Base-by-base conservation (phyloP, 345 rosid genomes). In the Bretschneidera sinensis region DNA sequence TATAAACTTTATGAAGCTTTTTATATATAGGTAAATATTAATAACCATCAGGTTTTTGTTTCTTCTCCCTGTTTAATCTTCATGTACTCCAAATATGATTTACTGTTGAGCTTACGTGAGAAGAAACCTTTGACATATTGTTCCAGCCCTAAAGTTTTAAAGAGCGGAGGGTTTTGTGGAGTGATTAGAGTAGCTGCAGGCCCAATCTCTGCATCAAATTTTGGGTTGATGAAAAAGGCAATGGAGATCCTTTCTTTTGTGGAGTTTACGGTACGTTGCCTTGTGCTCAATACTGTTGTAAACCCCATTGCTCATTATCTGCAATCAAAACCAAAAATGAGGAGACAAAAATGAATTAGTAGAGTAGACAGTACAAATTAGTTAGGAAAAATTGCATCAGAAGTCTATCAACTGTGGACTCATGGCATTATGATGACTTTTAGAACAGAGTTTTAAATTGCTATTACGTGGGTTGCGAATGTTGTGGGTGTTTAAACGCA, bases 221-320 rank as follows among this genome's bases (percentile, higher is more conserved):
- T 73, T 0, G 62, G 54, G 35, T 17, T 49, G 49, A 48, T 69
- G 55, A 75, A 72, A 17, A 74, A 63, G 9, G 77, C 83, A 24
- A 78, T 11, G 0, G 83, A 71, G 7, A 75, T 22, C 63, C 79
- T 75, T 35, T 72, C 77, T 52, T 71, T 74, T 31, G 17, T 59
- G 0, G 48, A 24, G 55, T 78, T 78, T n/a, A 78, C 77, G 10
- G n/a, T n/a, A n/a, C n/a, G 63, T 28, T 11, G 51, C 83, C 1
- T 77, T 64, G 51, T 78, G 83, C 63, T 72, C 73, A 0, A 79
- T 61, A 66, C 78, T 79, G 10, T 21, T 50, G 56, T 79, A 79
- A 25, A 24, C 64, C 43, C 76, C 80, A 59, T 79, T 72, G 14
- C 71, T 66, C 47, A 75, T 35, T 16, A 78, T 72, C 83, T 72